Conservation (phyloP, 768 basidiomycete genomes). For the Pisolithus orientalis region DNA sequence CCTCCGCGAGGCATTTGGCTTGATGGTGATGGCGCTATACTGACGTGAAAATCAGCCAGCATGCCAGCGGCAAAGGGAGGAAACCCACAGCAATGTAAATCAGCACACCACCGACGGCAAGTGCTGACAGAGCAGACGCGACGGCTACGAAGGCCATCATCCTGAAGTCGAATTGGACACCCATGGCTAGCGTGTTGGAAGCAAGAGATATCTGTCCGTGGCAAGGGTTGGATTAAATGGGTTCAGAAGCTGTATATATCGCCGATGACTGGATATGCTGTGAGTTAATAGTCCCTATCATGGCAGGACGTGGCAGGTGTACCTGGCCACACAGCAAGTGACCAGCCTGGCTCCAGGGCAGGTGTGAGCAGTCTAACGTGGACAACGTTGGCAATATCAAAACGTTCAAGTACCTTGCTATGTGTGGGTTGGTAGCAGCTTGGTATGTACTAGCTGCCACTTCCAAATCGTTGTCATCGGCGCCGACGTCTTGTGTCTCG, state of each 20-base stretch:
- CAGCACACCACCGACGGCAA: constrained; percentile 23
- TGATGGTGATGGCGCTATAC: constrained; percentile 23
- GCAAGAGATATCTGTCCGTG: background rate
- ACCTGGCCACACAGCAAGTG: too few relatives aligned
- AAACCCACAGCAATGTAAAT: constrained; percentile 24
- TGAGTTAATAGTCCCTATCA: too few relatives aligned
- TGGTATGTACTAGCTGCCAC: background rate
- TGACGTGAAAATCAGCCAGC: constrained; percentile 3
- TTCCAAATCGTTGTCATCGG: constrained; percentile 8
- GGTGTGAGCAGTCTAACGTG: background rate
- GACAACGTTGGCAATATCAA: background rate
- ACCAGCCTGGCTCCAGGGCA: too few relatives aligned
- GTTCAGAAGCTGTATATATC: background rate
- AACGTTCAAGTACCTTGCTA: background rate
- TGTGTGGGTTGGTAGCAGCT: too few relatives aligned
- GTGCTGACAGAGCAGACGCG: constrained; percentile 22
- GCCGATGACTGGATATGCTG: too few relatives aligned
- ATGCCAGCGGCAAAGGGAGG: too few relatives aligned
- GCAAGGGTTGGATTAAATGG: background rate
- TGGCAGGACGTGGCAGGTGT: too few relatives aligned
- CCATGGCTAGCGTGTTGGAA: background rate
- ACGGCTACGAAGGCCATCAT: constrained; percentile 25
- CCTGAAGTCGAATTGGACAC: constrained; percentile 13
- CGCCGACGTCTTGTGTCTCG: constrained; percentile 22
- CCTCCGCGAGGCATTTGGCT: constrained; percentile 17